Evolutionary conservation across 345 rosid species (phyloP), one percentile per base, ranked within the genome.

Genomic region (Abelmoschus esculentus): DNA sequence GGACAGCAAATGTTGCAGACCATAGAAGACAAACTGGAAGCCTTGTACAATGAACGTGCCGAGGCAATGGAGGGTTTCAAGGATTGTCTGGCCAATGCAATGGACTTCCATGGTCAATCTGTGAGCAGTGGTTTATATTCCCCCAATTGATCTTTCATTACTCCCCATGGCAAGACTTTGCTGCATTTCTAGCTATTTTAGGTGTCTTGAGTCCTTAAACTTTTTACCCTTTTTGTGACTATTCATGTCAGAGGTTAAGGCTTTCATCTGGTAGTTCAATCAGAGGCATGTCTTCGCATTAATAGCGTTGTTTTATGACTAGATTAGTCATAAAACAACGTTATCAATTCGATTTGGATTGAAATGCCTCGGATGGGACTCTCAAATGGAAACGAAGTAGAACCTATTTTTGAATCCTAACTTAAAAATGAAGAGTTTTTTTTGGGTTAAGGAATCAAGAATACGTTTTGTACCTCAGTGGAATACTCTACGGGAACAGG

Each of bases 361-460:
- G 6, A 32, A n/a, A 3, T 55, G 31, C 59, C 59, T 55, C 29
- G 3, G 9, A 19, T 1, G 5, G 5, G 13, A 18, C 13, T 55
- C 59, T 55, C 29, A 55, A 55, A 55, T 19, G 29, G 59, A 10
- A 19, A 31, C 60, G 0, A 14, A 28, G 7, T 26, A 15, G 47
- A 65, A 46, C 69, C 19, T 65, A 65, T 46, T 65, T 65, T 65
- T 65, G 69, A 65, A 46, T 13, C 69, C 69, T 65, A 65, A 65
- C 69, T 65, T 46, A 65, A 14, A 26, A 65, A 46, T 7, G 14
- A 0, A 28, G 5, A 32, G 47, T 0, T 63, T 63, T 63, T 63
- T 63, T 63, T 42, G 40, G 67, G 67, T 63, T 63, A 63, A 64
- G 56, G 69, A 56, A 65, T 65, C 69, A 65, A 65, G 56, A 47